Base-by-base conservation (phyloP, 345 rosid species). In the Isatis tinctoria region DNA sequence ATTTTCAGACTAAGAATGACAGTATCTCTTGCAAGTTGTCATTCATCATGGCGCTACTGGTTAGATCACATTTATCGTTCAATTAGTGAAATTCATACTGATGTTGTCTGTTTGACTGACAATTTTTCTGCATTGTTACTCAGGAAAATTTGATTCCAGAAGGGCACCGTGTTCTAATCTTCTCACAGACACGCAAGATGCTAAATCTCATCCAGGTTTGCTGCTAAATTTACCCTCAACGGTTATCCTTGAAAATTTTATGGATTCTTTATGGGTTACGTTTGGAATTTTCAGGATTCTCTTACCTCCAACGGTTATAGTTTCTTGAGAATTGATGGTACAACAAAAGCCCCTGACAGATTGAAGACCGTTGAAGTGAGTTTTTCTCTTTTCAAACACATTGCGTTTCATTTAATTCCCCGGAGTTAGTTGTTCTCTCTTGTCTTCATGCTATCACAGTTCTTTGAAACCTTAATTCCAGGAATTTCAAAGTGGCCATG, bases 151-250 rank as follows among this genome's bases (percentile, higher is more conserved):
- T 95, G 70, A 87, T 95, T 85, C 94, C 98, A n/a, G 85, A 83
- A 66, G 97, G 98, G 44, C 99, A 95, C 78, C 87, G 80, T 77
- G 90, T 95, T 78, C 92, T 95, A 45, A 88, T 95, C 74, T 95
- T 95, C 81, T 95, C 99, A 40, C 99, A 92, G 80, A 92, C 98
- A 65, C 94, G 97, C 67, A 95, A 95, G 80, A 95, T 95, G 99
- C 92, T 95, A 51, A 85, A 92, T 79, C 91, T 86, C 48, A 87
- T 95, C 71, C 89, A 95, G 98, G 99, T 95, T 79, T 75, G 88
- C 70, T 76, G 53, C 64, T 74, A 64, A 48, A 69, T 65, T 27
- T 36, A 47, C 77, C 67, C 76, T n/a, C 63, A 16, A 36, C 49
- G 18, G 8, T 47, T 53, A 28, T 5, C n/a, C 7, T 35, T 65